Percentiles rank a stretch among this genome's conserved stretches.
These are phyloP conservation scores for Coffea canephora DNA, from an alignment of 257 asterid genomes.

Conservation along the genomic window DNA sequence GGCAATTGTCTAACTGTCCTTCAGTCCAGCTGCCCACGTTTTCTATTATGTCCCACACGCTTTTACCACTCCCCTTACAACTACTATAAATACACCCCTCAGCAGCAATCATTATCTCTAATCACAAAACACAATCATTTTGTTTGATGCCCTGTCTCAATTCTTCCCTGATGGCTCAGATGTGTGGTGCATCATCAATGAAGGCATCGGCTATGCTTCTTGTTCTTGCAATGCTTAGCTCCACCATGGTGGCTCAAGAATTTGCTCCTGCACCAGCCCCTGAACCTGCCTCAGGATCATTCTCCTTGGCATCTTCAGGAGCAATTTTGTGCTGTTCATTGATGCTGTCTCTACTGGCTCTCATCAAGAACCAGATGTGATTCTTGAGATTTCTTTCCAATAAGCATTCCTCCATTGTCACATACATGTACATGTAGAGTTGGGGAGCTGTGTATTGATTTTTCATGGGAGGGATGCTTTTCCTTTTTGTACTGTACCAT, in stretches of 20 bases:
- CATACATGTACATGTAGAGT: background rate
- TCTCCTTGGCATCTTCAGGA: conserved; percentile 39
- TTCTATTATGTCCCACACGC: background rate
- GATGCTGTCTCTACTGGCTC: conserved; percentile 37
- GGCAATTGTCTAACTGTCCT: background rate
- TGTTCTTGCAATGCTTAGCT: conserved; percentile 25
- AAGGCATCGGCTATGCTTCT: conserved; percentile 40
- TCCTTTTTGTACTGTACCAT: background rate
- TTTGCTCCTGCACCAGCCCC: conserved; percentile 28
- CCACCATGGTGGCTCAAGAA: conserved; percentile 38
- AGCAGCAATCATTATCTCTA: background rate
- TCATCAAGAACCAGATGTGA: conserved; percentile 36
- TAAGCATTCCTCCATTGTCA: background rate
- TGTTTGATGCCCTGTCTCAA: background rate
- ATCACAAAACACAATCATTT: background rate
- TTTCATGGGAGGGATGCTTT: background rate
- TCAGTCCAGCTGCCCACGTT: background rate
- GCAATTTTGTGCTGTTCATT: conserved; percentile 47
- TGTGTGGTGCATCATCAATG: background rate
- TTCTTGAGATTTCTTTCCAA: background rate
- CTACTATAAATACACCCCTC: background rate
- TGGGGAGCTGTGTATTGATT: background rate
- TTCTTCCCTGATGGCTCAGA: background rate
- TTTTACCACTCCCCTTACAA: background rate
- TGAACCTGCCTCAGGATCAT: conserved; percentile 51